phyloP scores from a whole-genome alignment of 805 yeast species.

The Cephaloascus albidus region DNA sequence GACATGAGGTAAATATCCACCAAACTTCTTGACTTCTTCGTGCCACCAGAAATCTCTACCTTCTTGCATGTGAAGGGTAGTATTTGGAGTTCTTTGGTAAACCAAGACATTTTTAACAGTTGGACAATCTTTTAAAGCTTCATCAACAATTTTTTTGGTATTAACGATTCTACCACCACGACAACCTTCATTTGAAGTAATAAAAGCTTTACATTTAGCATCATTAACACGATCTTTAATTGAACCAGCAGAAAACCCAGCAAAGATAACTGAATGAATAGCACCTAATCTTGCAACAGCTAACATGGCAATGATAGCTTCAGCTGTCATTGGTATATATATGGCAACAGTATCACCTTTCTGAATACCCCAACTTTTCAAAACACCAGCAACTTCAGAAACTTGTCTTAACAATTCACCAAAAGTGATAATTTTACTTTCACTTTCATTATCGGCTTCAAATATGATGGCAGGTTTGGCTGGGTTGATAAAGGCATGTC shows the following conservation, averaged over 20 bases:
- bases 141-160: constrained; percentile 92
- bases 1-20: constrained; percentile 79
- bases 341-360: constrained; percentile 97
- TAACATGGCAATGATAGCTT: constrained; percentile 87
- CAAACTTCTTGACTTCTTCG: constrained; percentile 72
- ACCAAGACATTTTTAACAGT: constrained; percentile 78
- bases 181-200: constrained; percentile 91
- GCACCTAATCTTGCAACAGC: constrained; percentile 95
- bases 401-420: constrained; percentile 82
- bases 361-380: constrained; percentile 75
- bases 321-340: constrained; percentile 96
- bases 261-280: constrained; percentile 90
- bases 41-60: constrained; percentile 96
- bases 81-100: constrained; percentile 77
- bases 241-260: constrained; percentile 93
- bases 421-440: constrained; percentile 68
- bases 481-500: constrained; percentile 87
- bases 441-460: constrained; percentile 87
- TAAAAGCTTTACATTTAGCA: constrained; percentile 77
- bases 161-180: constrained; percentile 93
- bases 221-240: constrained; percentile 84
- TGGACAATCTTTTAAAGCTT: constrained; percentile 72
- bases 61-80: constrained; percentile 58
- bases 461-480: constrained; percentile 76
- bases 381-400: constrained; percentile 76